Evolutionary conservation across 208 protist genomes (phyloP).

Genomic region (Zelonia costaricensis): DNA sequence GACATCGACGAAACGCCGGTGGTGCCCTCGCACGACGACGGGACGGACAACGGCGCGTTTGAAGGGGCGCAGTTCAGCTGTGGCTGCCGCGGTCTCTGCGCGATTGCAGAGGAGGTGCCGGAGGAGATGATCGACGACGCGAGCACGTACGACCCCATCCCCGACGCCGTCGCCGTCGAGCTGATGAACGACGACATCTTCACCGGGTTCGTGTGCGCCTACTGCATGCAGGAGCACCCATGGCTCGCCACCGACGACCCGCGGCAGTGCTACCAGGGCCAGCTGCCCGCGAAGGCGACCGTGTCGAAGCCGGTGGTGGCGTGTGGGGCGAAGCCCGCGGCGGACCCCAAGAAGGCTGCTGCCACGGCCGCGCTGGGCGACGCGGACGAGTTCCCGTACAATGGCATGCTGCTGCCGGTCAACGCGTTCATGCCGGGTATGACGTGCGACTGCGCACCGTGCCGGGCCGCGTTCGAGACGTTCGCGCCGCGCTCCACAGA

Average conservation of each 20-base stretch:
- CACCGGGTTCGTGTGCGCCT: constrained; percentile 73
- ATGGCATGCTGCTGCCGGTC: constrained; percentile 75
- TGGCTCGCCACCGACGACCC: constrained; percentile 70
- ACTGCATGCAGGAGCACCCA: constrained; percentile 85
- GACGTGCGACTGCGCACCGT: constrained; percentile 67
- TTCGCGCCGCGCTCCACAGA: constrained; percentile 66
- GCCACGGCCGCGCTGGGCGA: constrained; percentile 4
- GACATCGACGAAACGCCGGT: constrained; percentile 39
- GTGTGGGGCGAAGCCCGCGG: constrained; percentile 34
- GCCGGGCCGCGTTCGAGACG: constrained; percentile 55
- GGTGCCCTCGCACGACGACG: constrained; percentile 38
- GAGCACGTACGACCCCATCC: constrained; percentile 35
- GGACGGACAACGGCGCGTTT: constrained; percentile 45
- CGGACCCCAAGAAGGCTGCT: no score
- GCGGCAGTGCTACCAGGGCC: constrained; percentile 56
- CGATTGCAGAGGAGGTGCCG: constrained; percentile 52
- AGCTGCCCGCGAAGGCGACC: constrained; percentile 43
- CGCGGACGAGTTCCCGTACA: constrained; percentile 49
- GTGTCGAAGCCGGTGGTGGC: constrained; percentile 32
- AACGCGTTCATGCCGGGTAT: constrained; percentile 61
- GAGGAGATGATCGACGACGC: constrained; percentile 41
- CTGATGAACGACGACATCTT: constrained; percentile 84
- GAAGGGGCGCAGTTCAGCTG: constrained; percentile 68
- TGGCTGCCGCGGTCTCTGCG: constrained; percentile 70
- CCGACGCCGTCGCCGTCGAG: constrained; percentile 40